These are phyloP conservation scores for Penicillium sp. DNA, from an alignment of 2,329 filamentous ascomycete species.

Conservation along the genomic window DNA sequence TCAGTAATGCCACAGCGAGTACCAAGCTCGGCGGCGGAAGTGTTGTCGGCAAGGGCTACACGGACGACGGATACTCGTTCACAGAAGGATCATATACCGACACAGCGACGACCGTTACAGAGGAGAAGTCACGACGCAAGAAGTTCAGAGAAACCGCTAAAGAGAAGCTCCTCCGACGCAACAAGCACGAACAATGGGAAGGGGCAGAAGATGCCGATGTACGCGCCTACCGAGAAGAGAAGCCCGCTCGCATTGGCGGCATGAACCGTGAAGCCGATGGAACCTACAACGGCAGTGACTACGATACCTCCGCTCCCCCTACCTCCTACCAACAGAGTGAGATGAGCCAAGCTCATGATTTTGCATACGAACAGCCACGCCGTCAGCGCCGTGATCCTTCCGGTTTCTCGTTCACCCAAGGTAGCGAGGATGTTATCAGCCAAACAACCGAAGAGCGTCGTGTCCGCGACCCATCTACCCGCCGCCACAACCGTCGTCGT, in stretches of 20 bases:
- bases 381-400: constrained; percentile 31
- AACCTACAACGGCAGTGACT: constrained; percentile 76
- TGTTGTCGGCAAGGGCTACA: constrained; percentile 62
- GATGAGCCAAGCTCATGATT: constrained; percentile 51
- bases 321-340: constrained; percentile 50
- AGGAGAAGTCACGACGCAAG: constrained; percentile 29
- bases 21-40: constrained; percentile 87
- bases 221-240: constrained; percentile 81
- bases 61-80: constrained; percentile 61
- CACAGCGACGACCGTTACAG: constrained; percentile 45
- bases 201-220: constrained; percentile 67
- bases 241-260: constrained; percentile 80
- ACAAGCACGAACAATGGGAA: constrained; percentile 57
- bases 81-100: constrained; percentile 44
- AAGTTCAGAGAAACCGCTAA: constrained; percentile 40
- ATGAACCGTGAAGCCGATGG: constrained; percentile 81
- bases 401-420: constrained; percentile 52
- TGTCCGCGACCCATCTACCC: constrained; percentile 30
- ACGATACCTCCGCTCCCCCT: constrained; percentile 63
- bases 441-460: constrained; percentile 40
- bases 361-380: constrained; percentile 34
- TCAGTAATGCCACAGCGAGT: constrained; percentile 77
- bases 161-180: constrained; percentile 38
- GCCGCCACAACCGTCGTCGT: constrained; percentile 35
- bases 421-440: constrained; percentile 47